Percentiles rank a stretch among this genome's conserved stretches.
Evolutionary conservation across 1,139 yeast genomes (phyloP).

Genomic region (Geotrichum bryndzae): DNA sequence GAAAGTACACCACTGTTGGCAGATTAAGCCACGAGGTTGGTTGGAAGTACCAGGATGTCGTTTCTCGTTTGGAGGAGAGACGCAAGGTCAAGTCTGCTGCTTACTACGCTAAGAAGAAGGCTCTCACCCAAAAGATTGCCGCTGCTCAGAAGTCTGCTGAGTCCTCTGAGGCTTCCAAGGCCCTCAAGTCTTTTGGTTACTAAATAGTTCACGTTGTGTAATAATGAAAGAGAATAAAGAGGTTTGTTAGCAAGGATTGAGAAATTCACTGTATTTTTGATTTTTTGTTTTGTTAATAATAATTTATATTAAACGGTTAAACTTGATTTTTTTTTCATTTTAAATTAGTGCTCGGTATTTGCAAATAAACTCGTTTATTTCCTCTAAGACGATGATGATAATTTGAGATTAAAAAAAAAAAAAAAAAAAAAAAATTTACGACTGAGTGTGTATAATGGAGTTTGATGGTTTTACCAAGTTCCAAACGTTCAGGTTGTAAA

Average conservation of each 20-base stretch:
- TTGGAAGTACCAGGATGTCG: conserved; percentile 99
- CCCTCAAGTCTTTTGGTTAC: conserved; percentile 19
- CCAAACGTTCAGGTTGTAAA: too few relatives aligned
- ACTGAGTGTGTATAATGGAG: too few relatives aligned
- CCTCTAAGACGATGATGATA: too few relatives aligned
- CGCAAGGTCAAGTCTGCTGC: conserved; percentile 99
- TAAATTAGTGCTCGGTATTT: too few relatives aligned
- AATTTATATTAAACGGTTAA: too few relatives aligned
- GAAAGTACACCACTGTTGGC: conserved; percentile 98
- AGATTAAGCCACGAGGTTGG: conserved; percentile 96
- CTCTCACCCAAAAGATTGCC: conserved; percentile 84
- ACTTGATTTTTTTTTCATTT: too few relatives aligned
- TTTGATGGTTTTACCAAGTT: too few relatives aligned
- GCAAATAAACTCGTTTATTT: too few relatives aligned
- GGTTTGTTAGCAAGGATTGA: background rate
- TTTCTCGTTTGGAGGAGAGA: conserved; percentile 97
- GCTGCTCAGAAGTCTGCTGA: conserved; percentile 46
- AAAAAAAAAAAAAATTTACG: too few relatives aligned
- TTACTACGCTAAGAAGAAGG: conserved; percentile 97
- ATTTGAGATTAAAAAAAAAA: too few relatives aligned
- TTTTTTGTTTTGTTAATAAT: background rate
- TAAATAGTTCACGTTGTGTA: conserved; percentile 7
- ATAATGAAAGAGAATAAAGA: background rate
- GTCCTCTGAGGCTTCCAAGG: conserved; percentile 16
- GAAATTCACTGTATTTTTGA: background rate